Percentiles rank a stretch among this genome's conserved stretches.
These are phyloP conservation scores for Phragmites australis DNA, from an alignment of 176 grass and related monocot species.

Conservation along the genomic window DNA sequence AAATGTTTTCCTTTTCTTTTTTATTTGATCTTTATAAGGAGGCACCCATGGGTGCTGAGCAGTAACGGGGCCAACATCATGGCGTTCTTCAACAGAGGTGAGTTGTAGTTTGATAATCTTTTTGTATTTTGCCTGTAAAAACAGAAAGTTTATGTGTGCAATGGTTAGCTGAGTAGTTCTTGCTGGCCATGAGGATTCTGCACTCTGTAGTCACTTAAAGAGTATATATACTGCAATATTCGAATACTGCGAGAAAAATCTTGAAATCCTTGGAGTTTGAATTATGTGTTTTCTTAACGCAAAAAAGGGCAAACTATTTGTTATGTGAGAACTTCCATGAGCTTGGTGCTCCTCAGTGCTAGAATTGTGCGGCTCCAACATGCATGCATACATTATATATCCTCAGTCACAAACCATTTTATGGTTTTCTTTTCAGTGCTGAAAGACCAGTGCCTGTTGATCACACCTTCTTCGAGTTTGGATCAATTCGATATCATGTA, in stretches of 20 bases:
- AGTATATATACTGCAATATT: background rate
- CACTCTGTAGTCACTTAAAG: background rate
- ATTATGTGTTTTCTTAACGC: background rate
- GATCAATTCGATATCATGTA: slow-evolving; percentile 68
- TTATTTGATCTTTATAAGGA: slow-evolving; percentile 33
- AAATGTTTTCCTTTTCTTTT: slow-evolving; percentile 8
- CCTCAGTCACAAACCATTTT: no score
- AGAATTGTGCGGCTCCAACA: background rate
- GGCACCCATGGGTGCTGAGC: background rate
- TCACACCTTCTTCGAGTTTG: slow-evolving; percentile 78
- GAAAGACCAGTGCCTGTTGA: slow-evolving; percentile 64
- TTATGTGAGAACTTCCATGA: background rate
- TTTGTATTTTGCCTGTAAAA: no score
- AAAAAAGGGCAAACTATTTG: background rate
- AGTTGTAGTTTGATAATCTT: slow-evolving; percentile 68
- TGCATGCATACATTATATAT: background rate
- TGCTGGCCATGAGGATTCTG: background rate
- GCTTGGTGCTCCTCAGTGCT: no score
- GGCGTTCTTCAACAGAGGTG: slow-evolving; percentile 75
- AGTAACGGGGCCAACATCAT: slow-evolving; percentile 31
- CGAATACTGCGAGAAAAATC: background rate
- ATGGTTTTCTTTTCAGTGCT: slow-evolving; percentile 35
- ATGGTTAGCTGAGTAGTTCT: background rate
- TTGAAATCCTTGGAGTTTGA: background rate
- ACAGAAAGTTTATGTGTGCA: slow-evolving; percentile 32